Conservation (phyloP, 139 green algal species). For the Eudorina sp. region DNA sequence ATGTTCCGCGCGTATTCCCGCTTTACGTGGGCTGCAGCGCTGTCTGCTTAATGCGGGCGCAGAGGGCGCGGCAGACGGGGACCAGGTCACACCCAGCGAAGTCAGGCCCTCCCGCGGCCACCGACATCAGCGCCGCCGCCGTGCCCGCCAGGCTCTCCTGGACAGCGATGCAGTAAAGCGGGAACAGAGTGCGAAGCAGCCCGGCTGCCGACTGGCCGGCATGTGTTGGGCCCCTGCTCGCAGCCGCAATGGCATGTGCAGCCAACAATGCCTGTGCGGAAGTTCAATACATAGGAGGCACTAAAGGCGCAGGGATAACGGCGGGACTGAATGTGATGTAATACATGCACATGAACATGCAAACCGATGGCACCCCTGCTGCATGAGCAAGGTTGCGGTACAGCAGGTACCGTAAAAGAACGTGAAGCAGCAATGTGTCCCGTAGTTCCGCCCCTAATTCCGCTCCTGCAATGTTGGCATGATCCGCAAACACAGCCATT, state of each 20-base stretch:
- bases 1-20: too few relatives aligned
- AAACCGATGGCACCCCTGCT: too few relatives aligned
- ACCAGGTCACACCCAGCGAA: not conserved
- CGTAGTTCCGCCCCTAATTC: too few relatives aligned
- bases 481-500: not conserved
- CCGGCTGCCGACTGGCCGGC: not conserved
- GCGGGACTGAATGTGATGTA: too few relatives aligned
- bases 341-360: too few relatives aligned
- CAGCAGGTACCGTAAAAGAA: too few relatives aligned
- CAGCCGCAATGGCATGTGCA: not conserved
- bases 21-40: not conserved
- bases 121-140: constrained; percentile 15
- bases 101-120: not conserved
- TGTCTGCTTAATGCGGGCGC: constrained; percentile 14
- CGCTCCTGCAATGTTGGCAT: too few relatives aligned
- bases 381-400: too few relatives aligned
- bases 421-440: too few relatives aligned
- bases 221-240: not conserved
- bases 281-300: too few relatives aligned
- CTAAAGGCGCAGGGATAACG: too few relatives aligned
- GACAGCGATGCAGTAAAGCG: constrained; percentile 18
- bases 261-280: constrained; percentile 17
- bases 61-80: not conserved
- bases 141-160: not conserved
- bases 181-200: not conserved